Base-by-base conservation (phyloP, 108 stramenopile genomes). In the Cylindrotheca closterium region DNA sequence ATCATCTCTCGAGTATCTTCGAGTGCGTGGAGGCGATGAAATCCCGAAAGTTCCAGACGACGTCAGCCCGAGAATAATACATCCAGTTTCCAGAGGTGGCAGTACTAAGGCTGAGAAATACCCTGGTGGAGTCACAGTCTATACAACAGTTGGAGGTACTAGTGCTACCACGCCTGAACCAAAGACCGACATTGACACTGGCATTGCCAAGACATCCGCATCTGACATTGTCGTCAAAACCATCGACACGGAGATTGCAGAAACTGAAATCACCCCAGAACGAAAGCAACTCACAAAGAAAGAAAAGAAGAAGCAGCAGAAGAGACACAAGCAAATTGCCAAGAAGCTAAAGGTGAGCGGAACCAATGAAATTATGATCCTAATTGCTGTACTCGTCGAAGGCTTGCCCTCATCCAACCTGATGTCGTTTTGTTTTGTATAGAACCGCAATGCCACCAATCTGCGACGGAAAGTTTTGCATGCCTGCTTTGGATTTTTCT, bases 381-480 rank as follows among this genome's bases (percentile, higher is more conserved):
- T n/a, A 22, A 21, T 52, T 21, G n/a, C 0, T 18, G 17, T n/a
- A 47, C 46, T 47, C 46, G n/a, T 1, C n/a, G 18, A 18, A 46
- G 15, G n/a, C n/a, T 46, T n/a, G 15, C 45, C 0, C 15, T n/a
- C 15, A 15, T 47, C 46, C 46, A 27, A 22, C n/a, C 23, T 60
- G 23, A 47, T 60, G 45, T 47, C 15, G 17, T 63, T 47, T 19
- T 47, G 28, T 63, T 46, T 42, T 2, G 15, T 29, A 59, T 66
- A 90, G 78, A 87, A 82, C 60, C 84, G 89, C 61, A 91, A 91
- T 58, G 50, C 68, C 26, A 65, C 71, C 60, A 91, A 93, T 67
- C 75, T 88, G 51, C 70, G 79, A 12, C 80, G 92, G 18, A 93
- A 93, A 67, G 55, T 93, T 45, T 68, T 80, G 59, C 92, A 93